Base-by-base conservation (phyloP, 2,329 filamentous ascomycete species). In the Calonectria pteridis region DNA sequence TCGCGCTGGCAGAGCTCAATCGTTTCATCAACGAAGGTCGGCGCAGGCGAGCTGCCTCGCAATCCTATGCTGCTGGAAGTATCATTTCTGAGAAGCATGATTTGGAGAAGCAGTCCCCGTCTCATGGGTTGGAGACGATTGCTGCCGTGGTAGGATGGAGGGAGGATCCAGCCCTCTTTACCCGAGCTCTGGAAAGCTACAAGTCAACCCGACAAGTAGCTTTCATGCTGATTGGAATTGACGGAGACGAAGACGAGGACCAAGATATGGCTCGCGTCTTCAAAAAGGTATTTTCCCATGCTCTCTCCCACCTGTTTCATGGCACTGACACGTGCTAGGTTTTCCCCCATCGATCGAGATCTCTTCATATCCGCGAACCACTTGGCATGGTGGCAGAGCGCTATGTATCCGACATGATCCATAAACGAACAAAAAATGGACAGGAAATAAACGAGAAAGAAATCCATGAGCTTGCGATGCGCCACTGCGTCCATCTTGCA, bases 131-230 rank as follows among this genome's bases (percentile, higher is more conserved):
- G 14, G 77, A 80, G 29, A 73, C 59, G 26, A 75, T 80, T 53
- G 78, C 77, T n/a, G 77, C 78, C 2, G 74, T 80, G 20, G 78
- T 80, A 28, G 78, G 78, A 10, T 80, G 78, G 77, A 73, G 78
- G 14, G 78, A 80, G 23, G 77, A 80, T 31, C 78, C 77, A 2
- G 67, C 58, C 1, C 58, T 80, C n/a, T 80, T 79, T 46, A 76
- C 71, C 0, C 62, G 73, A 5, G 78, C 78, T 6, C 33, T 80
- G 31, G 73, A 80, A 69, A 80, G 78, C 35, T 80, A 80, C 72
- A 73, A 74, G 37, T 50, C 31, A 10, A 71, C 78, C 1, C 73
- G 40, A 50, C 68, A 73, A 1, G 77, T 75, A 28, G 58, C 58
- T 0, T 80, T 80, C 50, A 69, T 80, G 62, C 51, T 80, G 5